Evolutionary conservation across 805 yeast genomes (phyloP).

Genomic region (Aciculoconidium aculeatum): DNA sequence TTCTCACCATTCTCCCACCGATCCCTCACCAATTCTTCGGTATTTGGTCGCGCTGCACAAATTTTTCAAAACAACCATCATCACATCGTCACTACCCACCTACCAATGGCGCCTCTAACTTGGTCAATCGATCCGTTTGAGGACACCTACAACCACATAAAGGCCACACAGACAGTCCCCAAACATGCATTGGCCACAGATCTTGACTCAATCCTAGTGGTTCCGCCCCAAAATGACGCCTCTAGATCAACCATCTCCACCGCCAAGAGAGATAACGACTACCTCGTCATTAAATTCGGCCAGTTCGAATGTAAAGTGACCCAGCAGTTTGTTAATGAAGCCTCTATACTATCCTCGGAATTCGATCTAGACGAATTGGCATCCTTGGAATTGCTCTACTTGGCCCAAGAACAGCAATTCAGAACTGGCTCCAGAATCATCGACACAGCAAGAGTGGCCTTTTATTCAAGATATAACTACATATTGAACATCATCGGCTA

Average conservation of each 20-base stretch:
- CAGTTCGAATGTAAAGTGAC: slow-evolving; percentile 58
- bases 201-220: slow-evolving; percentile 35
- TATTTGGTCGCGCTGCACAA: too few relatives aligned
- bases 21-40: too few relatives aligned
- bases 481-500: slow-evolving; percentile 59
- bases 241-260: slow-evolving; percentile 43
- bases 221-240: slow-evolving; percentile 38
- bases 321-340: slow-evolving; percentile 54
- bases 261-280: slow-evolving; percentile 12
- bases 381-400: slow-evolving; percentile 62
- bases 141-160: slow-evolving; percentile 43
- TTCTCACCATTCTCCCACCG: too few relatives aligned
- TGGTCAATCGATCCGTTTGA: slow-evolving; percentile 41
- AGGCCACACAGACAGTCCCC: slow-evolving; percentile 8
- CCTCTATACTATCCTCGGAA: slow-evolving; percentile 51
- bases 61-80: too few relatives aligned
- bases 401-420: slow-evolving; percentile 33
- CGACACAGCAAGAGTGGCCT: slow-evolving; percentile 64
- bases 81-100: too few relatives aligned
- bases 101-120: slow-evolving; percentile 13
- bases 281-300: slow-evolving; percentile 15
- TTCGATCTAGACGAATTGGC: slow-evolving; percentile 62
- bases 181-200: slow-evolving; percentile 26
- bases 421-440: slow-evolving; percentile 43
- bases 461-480: slow-evolving; percentile 62